These are phyloP conservation scores for Citeromyces matritensis DNA, from an alignment of 805 yeast species.

Conservation along the genomic window DNA sequence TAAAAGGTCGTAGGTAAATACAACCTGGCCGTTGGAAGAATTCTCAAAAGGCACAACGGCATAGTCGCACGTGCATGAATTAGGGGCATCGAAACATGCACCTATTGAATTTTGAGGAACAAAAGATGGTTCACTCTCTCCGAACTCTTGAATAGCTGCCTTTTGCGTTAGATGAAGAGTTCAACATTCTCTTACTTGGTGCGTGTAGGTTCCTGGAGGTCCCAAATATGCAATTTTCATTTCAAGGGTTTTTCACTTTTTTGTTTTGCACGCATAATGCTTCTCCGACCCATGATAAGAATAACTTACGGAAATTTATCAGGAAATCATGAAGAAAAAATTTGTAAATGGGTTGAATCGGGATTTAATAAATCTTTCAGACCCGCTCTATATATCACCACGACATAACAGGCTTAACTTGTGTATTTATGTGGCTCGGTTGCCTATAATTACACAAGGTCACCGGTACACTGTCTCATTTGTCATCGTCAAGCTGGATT, in stretches of 20 bases:
- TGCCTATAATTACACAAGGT: too few relatives aligned
- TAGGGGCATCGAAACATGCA: slow-evolving; percentile 48
- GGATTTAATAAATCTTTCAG: too few relatives aligned
- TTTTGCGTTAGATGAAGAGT: slow-evolving; percentile 3
- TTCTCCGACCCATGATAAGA: too few relatives aligned
- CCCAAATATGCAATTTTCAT: slow-evolving; percentile 64
- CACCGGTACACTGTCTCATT: too few relatives aligned
- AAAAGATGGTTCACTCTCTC: slow-evolving; percentile 9
- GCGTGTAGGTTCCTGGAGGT: slow-evolving; percentile 87
- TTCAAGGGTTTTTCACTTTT: too few relatives aligned
- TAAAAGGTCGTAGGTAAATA: slow-evolving; percentile 67
- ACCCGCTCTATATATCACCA: too few relatives aligned
- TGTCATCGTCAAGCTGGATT: too few relatives aligned
- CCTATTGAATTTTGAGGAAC: slow-evolving; percentile 26
- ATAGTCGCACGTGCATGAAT: slow-evolving; percentile 32
- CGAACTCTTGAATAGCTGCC: slow-evolving; percentile 33
- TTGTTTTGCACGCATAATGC: not conserved
- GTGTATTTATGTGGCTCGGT: too few relatives aligned
- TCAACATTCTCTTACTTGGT: slow-evolving; percentile 35
- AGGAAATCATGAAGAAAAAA: too few relatives aligned
- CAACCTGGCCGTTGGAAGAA: slow-evolving; percentile 91
- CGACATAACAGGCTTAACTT: too few relatives aligned
- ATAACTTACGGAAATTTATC: too few relatives aligned
- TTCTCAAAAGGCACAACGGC: slow-evolving; percentile 87
- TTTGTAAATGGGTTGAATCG: too few relatives aligned